A percentile compares a stretch with the other conserved stretches of the same genome.
Conservation (phyloP, 2,329 filamentous ascomycete species). For the Aureobasidium sp. region DNA sequence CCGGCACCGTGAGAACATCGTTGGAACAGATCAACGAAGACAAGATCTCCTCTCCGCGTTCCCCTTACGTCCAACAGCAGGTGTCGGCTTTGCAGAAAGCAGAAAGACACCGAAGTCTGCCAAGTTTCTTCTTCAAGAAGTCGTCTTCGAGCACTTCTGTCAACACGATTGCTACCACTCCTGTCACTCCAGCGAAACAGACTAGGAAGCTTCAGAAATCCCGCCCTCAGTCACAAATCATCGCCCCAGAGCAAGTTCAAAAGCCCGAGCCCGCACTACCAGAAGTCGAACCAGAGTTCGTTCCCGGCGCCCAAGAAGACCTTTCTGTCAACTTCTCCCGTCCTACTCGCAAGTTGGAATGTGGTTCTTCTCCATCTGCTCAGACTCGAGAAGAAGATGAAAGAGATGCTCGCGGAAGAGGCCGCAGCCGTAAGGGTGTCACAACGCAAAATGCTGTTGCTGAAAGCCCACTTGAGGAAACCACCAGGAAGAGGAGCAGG, state of each 20-base stretch:
- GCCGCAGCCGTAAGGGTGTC: neutral
- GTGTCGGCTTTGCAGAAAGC: neutral
- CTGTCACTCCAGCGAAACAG: neutral
- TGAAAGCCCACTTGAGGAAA: neutral
- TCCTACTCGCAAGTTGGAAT: constrained; percentile 13
- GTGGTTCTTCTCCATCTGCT: neutral
- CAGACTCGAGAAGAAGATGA: neutral
- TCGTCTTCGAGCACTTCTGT: constrained; percentile 9
- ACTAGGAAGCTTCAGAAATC: constrained; percentile 25
- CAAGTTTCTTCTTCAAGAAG: constrained; percentile 11
- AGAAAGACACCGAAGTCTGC: constrained; percentile 8
- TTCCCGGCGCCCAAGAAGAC: constrained; percentile 23
- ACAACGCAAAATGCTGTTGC: neutral
- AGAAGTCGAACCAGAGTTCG: neutral
- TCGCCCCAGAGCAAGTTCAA: neutral
- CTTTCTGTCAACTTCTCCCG: constrained; percentile 30
- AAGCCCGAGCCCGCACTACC: neutral
- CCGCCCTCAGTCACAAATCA: neutral
- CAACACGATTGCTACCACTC: neutral
- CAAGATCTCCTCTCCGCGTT: neutral
- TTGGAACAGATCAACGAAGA: neutral
- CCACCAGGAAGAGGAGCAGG: constrained; percentile 17
- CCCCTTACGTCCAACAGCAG: neutral
- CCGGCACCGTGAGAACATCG: neutral
- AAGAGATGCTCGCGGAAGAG: constrained; percentile 3